Evolutionary conservation across 2,329 filamentous ascomycete genomes (phyloP), one percentile per base, ranked within the genome.

Genomic region (Nothopassalora personata): DNA sequence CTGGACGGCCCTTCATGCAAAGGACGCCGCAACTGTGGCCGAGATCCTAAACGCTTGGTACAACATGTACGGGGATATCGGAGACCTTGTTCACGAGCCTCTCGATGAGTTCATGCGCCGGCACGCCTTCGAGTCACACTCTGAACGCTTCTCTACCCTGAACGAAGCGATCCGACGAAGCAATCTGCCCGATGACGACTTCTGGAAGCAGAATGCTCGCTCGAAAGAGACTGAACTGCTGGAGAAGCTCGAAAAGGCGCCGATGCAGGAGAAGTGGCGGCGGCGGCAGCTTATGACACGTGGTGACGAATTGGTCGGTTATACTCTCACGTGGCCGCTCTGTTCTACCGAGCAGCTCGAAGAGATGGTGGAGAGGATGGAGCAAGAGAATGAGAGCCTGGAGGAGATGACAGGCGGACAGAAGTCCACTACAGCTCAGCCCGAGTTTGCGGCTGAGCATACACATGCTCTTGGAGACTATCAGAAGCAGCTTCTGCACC

Each of bases 321-420:
- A 50, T 9, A 13, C 30, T n/a, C 18, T 46, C n/a, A 34, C 48
- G 4, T 57, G 39, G 23, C 47, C 48, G 7, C 10, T 45, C 7
- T 52, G 53, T 6, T 51, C 54, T 18, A 56, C 50, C 5, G 48
- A 60, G 39, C 28, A 64, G 53, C 49, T 64, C 8, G 49, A 57
- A 27, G 45, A 53, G 19, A 56, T 49, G 18, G 45, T 60, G 9
- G 51, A 45, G 19, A 49, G 53, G 6, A 46, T 60, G 10, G 48
- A 62, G 23, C 50, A 64, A 43, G 62, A 64, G 46, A 53, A 55
- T 13, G 49, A 59, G 9, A 59, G 55, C 31, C 33, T 64, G 4
- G 53, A 56, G 28, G 46, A 58, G 27, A 56, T 58, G 53, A 53
- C 51, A 3, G 58, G 51, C 50, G 51, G 39, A 19, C 23, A 48